Evolutionary conservation across 805 yeast species (phyloP).

Genomic region (Candida mattraensis): DNA sequence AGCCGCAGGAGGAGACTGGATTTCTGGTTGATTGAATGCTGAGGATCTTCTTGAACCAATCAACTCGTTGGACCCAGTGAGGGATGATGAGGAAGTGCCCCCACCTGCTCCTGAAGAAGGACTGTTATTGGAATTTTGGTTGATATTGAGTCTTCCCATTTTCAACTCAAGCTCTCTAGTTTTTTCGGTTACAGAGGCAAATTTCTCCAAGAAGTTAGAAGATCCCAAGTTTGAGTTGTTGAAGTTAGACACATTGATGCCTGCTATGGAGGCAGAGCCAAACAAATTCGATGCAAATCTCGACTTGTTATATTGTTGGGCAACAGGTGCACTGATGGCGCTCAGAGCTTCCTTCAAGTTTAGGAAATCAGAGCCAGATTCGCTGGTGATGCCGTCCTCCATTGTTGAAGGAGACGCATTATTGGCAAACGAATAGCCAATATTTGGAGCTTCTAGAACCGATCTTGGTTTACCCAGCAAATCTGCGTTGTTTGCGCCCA

Average conservation of each 20-base stretch:
- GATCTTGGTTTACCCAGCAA: conserved; percentile 27
- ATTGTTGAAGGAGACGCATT: conserved; percentile 10
- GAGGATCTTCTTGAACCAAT: conserved; percentile 54
- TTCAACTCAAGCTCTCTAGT: conserved; percentile 63
- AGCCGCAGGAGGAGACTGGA: conserved; percentile 29
- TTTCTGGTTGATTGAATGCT: conserved; percentile 38
- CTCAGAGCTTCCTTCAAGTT: conserved; percentile 31
- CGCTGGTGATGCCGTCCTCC: conserved; percentile 31
- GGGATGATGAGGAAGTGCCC: conserved; percentile 20
- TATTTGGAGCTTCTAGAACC: conserved; percentile 24
- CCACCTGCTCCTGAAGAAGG: conserved; percentile 10
- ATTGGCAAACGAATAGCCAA: conserved; percentile 11
- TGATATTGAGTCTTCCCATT: conserved; percentile 40
- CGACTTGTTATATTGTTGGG: conserved; percentile 28
- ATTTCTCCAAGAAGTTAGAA: conserved; percentile 58
- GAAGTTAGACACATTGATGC: conserved; percentile 37
- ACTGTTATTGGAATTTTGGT: conserved; percentile 8
- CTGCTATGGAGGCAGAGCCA: conserved; percentile 61
- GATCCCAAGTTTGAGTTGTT: conserved; percentile 27
- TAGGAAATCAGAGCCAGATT: conserved; percentile 33
- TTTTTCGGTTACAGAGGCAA: conserved; percentile 65
- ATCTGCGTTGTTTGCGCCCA: conserved; percentile 26
- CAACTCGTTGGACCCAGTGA: conserved; percentile 27
- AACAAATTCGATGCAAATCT: conserved; percentile 41
- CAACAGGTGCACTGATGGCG: conserved; percentile 35